Conservation (phyloP, 345 rosid species). For the Salix purpurea region DNA sequence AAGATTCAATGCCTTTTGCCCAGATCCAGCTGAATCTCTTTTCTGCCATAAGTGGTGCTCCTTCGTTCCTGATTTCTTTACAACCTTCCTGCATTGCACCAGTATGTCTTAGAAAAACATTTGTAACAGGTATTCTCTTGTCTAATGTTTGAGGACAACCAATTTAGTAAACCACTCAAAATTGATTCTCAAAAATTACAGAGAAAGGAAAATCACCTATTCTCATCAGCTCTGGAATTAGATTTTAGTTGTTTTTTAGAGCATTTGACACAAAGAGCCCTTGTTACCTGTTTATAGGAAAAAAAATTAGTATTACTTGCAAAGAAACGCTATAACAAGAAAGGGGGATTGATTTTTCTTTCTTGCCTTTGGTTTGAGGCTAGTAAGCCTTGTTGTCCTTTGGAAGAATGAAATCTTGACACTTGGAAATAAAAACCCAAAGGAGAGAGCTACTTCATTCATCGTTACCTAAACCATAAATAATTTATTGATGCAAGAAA, state of each 20-base stretch:
- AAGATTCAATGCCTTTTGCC: slow-evolving; percentile 69
- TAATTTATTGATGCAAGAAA: neutral
- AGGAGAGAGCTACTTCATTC: slow-evolving; percentile 2
- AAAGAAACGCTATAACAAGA: neutral
- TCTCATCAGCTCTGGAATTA: slow-evolving; percentile 27
- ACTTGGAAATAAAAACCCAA: slow-evolving; percentile 21
- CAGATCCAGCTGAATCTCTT: slow-evolving; percentile 73
- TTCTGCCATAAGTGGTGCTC: slow-evolving; percentile 78
- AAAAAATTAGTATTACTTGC: neutral
- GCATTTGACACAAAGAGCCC: slow-evolving; percentile 22
- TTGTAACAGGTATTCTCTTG: neutral
- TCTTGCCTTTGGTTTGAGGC: slow-evolving; percentile 34
- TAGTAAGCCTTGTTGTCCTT: slow-evolving; percentile 10
- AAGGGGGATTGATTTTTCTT: neutral
- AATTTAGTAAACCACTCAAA: neutral
- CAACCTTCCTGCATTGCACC: slow-evolving; percentile 33
- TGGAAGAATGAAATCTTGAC: slow-evolving; percentile 10
- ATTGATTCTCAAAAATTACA: neutral
- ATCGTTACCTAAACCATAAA: slow-evolving; percentile 8
- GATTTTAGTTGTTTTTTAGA: slow-evolving; percentile 16
- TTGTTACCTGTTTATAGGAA: slow-evolving; percentile 12
- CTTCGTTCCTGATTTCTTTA: slow-evolving; percentile 43
- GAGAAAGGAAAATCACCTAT: slow-evolving; percentile 29
- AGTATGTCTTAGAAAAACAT: slow-evolving; percentile 10
- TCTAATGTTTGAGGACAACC: neutral